A percentile compares a stretch with the other conserved stretches of the same genome.
phyloP scores from a whole-genome alignment of 2,329 filamentous ascomycete species.

The Gyromitra esculenta region DNA sequence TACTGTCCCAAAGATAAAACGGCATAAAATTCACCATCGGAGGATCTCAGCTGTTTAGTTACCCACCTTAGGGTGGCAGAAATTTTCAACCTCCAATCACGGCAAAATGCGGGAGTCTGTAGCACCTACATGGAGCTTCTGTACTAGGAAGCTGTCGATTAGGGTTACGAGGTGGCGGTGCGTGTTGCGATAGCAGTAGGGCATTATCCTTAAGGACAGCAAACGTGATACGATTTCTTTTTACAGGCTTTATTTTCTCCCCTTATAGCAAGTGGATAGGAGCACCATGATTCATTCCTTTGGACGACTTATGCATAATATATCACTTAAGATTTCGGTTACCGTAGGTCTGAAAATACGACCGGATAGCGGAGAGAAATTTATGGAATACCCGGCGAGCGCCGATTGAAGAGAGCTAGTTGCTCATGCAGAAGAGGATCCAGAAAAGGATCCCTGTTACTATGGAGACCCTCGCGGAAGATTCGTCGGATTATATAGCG shows the following conservation, averaged over 20 bases:
- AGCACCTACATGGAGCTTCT: not conserved
- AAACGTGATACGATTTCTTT: not conserved
- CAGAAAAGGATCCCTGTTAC: not conserved
- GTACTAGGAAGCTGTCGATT: conserved; percentile 11
- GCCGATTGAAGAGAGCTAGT: not conserved
- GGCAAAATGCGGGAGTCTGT: conserved; percentile 7
- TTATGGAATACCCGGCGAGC: not conserved
- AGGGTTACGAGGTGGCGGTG: conserved; percentile 13
- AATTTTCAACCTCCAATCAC: conserved; percentile 12
- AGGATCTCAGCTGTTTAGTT: not conserved
- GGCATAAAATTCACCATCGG: not conserved
- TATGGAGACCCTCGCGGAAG: not conserved
- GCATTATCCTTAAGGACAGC: conserved; percentile 1
- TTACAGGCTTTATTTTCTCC: not conserved
- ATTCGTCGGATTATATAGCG: not conserved
- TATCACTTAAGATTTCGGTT: not conserved
- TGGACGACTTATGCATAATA: not conserved
- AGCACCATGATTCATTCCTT: not conserved
- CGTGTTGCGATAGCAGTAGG: conserved; percentile 2
- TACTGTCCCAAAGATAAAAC: not conserved
- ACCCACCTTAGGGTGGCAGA: conserved; percentile 13
- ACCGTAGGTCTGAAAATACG: not conserved
- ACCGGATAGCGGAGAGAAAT: not conserved
- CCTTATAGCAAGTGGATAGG: not conserved
- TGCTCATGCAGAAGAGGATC: not conserved